Conservation (phyloP, 2,329 filamentous ascomycete genomes). For the Epichloe glyceriae region DNA sequence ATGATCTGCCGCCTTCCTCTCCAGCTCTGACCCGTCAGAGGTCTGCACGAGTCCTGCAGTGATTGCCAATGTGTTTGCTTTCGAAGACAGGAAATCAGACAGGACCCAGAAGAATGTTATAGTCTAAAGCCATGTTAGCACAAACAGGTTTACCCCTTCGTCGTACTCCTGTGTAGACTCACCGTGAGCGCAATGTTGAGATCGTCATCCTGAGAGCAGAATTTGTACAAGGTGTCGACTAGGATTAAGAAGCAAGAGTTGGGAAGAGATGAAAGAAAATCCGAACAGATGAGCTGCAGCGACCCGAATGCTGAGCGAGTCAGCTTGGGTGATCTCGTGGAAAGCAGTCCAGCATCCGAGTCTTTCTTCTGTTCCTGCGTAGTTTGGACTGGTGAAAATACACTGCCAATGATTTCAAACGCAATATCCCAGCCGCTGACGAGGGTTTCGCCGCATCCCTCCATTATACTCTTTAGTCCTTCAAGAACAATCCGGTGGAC, state of each 20-base stretch:
- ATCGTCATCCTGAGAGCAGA: conserved; percentile 80
- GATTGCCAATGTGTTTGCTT: conserved; percentile 44
- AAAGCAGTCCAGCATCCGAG: conserved; percentile 22
- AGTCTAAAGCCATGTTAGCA: conserved; percentile 38
- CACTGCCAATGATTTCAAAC: conserved; percentile 73
- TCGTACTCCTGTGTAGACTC: conserved; percentile 17
- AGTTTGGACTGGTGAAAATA: conserved; percentile 44
- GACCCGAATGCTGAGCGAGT: conserved; percentile 82
- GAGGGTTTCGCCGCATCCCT: conserved; percentile 77
- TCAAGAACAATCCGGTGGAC: conserved; percentile 73
- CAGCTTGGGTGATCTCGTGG: conserved; percentile 55
- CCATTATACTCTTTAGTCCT: conserved; percentile 67
- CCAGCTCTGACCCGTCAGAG: conserved; percentile 36
- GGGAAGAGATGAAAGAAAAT: conserved; percentile 68
- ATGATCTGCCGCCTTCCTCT: conserved; percentile 44
- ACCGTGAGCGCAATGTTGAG: conserved; percentile 90
- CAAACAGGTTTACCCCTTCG: no score
- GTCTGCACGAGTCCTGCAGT: conserved; percentile 42
- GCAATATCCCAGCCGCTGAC: conserved; percentile 74
- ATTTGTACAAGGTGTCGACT: conserved; percentile 78
- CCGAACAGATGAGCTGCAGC: conserved; percentile 83
- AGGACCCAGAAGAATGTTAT: conserved; percentile 95
- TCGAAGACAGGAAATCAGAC: conserved; percentile 67
- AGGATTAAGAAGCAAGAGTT: conserved; percentile 62
- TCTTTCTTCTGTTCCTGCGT: conserved; percentile 21